Evolutionary conservation across 2,329 filamentous ascomycete species (phyloP).

Genomic region (Emergomyces africanus): DNA sequence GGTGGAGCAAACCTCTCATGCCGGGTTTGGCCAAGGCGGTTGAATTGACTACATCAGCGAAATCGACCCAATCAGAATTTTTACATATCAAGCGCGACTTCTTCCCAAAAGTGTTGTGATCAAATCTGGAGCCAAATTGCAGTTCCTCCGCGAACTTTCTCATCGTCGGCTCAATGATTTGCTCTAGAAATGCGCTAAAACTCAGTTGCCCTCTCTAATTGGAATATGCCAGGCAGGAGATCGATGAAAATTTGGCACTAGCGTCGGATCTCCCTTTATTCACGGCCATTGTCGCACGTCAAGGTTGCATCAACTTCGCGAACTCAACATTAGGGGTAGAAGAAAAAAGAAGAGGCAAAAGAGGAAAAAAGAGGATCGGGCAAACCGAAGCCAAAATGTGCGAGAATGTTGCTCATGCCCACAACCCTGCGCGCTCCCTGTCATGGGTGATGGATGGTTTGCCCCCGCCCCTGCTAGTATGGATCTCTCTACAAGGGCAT

Average conservation of each 20-base stretch:
- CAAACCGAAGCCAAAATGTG: not conserved
- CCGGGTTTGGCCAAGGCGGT: not conserved
- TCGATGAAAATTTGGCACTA: not conserved
- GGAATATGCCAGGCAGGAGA: not conserved
- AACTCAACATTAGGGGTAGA: not conserved
- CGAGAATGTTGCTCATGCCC: not conserved
- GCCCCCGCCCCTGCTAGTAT: not conserved
- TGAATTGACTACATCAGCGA: not conserved
- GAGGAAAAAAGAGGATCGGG: not conserved
- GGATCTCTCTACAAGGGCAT: not conserved
- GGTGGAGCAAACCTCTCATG: not conserved
- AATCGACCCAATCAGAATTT: not conserved
- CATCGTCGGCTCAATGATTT: not conserved
- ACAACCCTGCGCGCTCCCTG: not conserved
- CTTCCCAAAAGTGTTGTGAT: not conserved
- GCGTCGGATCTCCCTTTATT: not conserved
- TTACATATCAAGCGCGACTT: not conserved
- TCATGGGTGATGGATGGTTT: not conserved
- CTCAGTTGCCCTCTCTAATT: not conserved
- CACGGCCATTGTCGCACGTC: not conserved
- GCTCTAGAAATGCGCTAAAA: no score
- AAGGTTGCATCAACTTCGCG: not conserved
- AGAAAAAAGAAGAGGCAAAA: not conserved
- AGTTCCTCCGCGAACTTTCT: not conserved
- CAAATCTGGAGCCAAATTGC: not conserved